phyloP scores from a whole-genome alignment of 1,284 basidiomycete genomes.

The Melampsora allii-populina region DNA sequence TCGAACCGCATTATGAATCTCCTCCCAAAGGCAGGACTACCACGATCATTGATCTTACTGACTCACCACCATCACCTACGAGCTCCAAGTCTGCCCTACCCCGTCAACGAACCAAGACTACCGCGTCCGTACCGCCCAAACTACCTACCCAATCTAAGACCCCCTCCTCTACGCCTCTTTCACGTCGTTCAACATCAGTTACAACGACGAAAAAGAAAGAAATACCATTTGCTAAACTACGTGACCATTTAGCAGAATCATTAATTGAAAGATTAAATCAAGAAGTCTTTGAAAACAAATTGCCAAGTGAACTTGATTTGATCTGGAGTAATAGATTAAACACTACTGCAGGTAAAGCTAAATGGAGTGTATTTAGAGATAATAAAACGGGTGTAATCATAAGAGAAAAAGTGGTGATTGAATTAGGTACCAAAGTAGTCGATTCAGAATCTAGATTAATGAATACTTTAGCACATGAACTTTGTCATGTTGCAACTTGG shows the following conservation, averaged over 20 bases:
- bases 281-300: constrained; percentile 51
- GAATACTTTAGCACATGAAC: constrained; percentile 76
- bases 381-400: constrained; percentile 55
- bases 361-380: constrained; percentile 59
- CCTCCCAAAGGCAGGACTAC: not conserved
- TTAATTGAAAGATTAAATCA: constrained; percentile 20
- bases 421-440: constrained; percentile 71
- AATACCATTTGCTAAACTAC: constrained; percentile 13
- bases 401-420: constrained; percentile 58
- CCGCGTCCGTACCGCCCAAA: not conserved
- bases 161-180: not conserved
- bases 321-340: constrained; percentile 69
- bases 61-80: not conserved
- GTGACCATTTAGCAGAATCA: constrained; percentile 18
- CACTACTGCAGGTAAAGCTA: constrained; percentile 73
- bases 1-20: not conserved
- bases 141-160: not conserved
- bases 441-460: constrained; percentile 70
- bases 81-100: not conserved
- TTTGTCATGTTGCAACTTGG: constrained; percentile 83
- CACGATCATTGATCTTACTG: not conserved
- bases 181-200: not conserved
- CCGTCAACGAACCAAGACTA: not conserved
- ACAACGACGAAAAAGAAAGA: constrained; percentile 2
- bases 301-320: constrained; percentile 63